Evolutionary conservation across 257 asterid genomes (phyloP), one percentile per base, ranked within the genome.

Genomic region (Thymus quinquecostatus): DNA sequence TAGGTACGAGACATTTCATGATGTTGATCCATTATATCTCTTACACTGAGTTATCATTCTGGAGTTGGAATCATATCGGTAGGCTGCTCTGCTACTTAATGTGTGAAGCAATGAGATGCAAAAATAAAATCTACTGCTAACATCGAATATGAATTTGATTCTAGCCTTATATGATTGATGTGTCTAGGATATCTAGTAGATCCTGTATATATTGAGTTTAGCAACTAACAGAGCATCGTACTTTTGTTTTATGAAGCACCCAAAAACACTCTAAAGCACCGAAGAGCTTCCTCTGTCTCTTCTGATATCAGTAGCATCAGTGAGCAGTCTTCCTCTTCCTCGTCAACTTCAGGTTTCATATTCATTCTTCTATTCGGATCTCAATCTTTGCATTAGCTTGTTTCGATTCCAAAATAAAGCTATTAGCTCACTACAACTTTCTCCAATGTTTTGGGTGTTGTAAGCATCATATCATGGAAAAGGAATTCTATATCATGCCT

Each of bases 251-350:
- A 50, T 68, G 40, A 86, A 81, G 89, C 76, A 65, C 79, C 53
- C 60, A 83, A 77, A 72, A 79, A 75, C 69, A 59, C 89, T 74
- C 69, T 71, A 50, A 86, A 82, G 83, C 92, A 77, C 81, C 84
- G 82, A 10, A 87, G 93, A 80, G 86, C 75, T 33, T 73, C 86
- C 48, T 89, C 95, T 27, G 83, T 82, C 72, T 84, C 93, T 69
- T 89, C 98, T 12, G 96, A 87, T 71, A 86, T 89, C 79, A 92
- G 95, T 78, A 79, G 89, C 86, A 73, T 82, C 80, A 86, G 88
- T 81, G 70, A 69, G 55, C 85, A 78, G 65, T 83, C 92, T 49
- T 75, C 86, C 57, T 73, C 92, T 49, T 75, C 86, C 57, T 73
- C 84, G 71, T 79, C 92, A 47, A 83, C 74, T 85, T 74, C 88